Evolutionary conservation across 176 grass and related monocot genomes (phyloP).

Genomic region (Zoysia pacifica): DNA sequence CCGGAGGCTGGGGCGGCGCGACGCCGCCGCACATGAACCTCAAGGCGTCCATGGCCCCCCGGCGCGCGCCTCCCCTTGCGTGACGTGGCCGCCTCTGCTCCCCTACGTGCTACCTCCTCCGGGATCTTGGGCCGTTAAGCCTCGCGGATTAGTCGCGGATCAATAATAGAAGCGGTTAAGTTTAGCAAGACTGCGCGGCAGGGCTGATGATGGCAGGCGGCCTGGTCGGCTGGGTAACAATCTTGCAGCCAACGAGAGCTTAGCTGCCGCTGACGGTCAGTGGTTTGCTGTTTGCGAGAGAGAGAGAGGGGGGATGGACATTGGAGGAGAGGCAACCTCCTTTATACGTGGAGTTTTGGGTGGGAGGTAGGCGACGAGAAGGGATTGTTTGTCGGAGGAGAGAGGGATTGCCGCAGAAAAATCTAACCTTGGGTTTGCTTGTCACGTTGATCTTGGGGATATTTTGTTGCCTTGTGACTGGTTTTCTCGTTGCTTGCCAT

Average conservation of each 20-base stretch:
- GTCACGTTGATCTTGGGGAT: neutral
- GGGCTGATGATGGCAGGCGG: neutral
- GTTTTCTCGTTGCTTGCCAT: neutral
- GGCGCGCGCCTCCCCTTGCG: neutral
- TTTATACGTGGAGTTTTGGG: slow-evolving; percentile 43
- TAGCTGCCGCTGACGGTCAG: neutral
- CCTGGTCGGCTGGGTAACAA: neutral
- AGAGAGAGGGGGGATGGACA: neutral
- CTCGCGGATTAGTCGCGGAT: slow-evolving; percentile 10
- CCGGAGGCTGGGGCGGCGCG: slow-evolving; percentile 26
- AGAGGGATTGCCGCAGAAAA: slow-evolving; percentile 3
- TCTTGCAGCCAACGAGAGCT: neutral
- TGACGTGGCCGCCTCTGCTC: neutral
- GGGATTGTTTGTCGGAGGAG: slow-evolving; percentile 37
- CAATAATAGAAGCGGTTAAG: slow-evolving; percentile 10
- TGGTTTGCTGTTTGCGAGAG: neutral
- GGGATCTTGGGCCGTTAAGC: neutral
- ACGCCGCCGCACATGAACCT: slow-evolving; percentile 50
- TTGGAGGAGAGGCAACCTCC: slow-evolving; percentile 3
- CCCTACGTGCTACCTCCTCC: neutral
- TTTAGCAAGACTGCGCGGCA: slow-evolving; percentile 9
- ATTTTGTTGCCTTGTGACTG: slow-evolving; percentile 8
- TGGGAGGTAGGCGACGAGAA: slow-evolving; percentile 26
- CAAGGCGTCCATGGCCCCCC: slow-evolving; percentile 58
- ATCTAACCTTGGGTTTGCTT: slow-evolving; percentile 32